Conservation (phyloP, 768 basidiomycete genomes). For the Pleurotus platypus region DNA sequence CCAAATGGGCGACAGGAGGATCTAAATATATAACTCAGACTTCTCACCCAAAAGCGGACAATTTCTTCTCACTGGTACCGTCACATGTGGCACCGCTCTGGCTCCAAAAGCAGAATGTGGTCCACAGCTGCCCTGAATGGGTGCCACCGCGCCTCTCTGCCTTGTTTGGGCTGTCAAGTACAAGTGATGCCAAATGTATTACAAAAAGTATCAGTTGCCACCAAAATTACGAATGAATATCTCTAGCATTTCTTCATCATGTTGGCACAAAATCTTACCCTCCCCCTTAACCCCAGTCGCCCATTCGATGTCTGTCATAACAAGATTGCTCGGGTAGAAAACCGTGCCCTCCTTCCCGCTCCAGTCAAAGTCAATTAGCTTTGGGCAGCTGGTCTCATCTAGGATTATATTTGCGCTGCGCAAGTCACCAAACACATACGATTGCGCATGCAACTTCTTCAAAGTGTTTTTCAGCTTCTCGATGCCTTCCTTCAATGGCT, state of each 20-base stretch:
- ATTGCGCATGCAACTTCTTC: background rate
- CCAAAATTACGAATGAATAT: background rate
- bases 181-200: background rate
- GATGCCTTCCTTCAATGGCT: background rate
- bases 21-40: too few relatives aligned
- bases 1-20: too few relatives aligned
- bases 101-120: too few relatives aligned
- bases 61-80: too few relatives aligned
- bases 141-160: too few relatives aligned
- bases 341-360: background rate
- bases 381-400: background rate
- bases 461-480: background rate
- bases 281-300: background rate
- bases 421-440: slow-evolving; percentile 2
- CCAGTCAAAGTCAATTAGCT: slow-evolving; percentile 2
- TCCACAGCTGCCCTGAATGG: too few relatives aligned
- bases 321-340: background rate
- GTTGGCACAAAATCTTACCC: background rate
- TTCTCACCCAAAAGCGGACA: too few relatives aligned
- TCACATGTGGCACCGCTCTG: too few relatives aligned
- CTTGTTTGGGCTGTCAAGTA: background rate
- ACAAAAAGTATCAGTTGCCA: background rate
- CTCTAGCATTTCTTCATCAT: background rate
- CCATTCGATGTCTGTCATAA: background rate
- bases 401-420: slow-evolving; percentile 3